Evolutionary conservation across 2,329 filamentous ascomycete genomes (phyloP).

Genomic region (Hypoxylon sp.): DNA sequence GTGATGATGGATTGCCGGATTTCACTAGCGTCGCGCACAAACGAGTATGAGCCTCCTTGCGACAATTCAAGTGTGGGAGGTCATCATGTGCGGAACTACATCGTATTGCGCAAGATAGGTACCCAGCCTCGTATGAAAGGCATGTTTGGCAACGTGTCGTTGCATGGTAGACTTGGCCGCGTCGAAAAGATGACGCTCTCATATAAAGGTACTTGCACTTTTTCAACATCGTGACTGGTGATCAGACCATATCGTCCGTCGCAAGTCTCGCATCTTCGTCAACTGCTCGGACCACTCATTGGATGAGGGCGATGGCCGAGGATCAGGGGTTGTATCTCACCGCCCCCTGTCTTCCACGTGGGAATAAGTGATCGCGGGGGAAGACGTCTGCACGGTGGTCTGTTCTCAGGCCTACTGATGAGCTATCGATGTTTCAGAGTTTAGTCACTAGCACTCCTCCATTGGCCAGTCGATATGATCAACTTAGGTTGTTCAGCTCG

Average conservation of each 20-base stretch:
- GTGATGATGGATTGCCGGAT: conserved; percentile 24
- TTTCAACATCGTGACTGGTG: conserved; percentile 28
- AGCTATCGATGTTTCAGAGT: conserved; percentile 44
- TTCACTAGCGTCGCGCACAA: conserved; percentile 39
- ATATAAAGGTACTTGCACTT: conserved; percentile 18
- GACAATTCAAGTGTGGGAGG: conserved; percentile 40
- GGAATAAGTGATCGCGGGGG: conserved; percentile 46
- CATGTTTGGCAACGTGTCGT: conserved; percentile 26
- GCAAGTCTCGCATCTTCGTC: conserved; percentile 25
- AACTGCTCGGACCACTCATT: conserved; percentile 33
- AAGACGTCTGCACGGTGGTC: conserved; percentile 46
- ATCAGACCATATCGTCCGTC: conserved; percentile 46
- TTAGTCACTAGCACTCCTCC: conserved; percentile 26
- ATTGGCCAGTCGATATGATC: conserved; percentile 38
- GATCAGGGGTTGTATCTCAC: conserved; percentile 43
- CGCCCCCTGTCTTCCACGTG: conserved; percentile 48
- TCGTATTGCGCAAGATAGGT: conserved; percentile 20
- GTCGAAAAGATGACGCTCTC: conserved; percentile 21
- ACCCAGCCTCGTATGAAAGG: conserved; percentile 22
- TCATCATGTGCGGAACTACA: conserved; percentile 28
- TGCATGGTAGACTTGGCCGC: conserved; percentile 22
- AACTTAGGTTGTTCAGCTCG: conserved; percentile 25
- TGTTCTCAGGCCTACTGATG: conserved; percentile 42
- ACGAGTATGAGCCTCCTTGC: conserved; percentile 34
- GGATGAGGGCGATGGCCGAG: conserved; percentile 38